These are phyloP conservation scores for Melocanna baccifera DNA, from an alignment of 176 grass and related monocot genomes.

Conservation along the genomic window DNA sequence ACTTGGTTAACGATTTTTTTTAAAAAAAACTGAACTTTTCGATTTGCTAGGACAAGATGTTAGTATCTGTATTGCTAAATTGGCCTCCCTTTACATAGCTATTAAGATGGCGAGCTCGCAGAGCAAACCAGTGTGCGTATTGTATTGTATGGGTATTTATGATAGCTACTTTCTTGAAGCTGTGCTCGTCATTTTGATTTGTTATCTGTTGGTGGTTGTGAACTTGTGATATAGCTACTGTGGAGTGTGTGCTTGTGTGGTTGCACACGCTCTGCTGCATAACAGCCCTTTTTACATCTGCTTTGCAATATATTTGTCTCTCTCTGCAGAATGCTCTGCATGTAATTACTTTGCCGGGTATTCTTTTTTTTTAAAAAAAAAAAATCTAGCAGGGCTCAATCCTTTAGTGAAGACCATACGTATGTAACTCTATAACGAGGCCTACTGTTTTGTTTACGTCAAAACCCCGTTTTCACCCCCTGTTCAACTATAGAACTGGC, in stretches of 20 bases:
- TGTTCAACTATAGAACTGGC: background rate
- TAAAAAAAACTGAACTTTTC: background rate
- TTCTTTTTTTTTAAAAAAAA: too few species aligned
- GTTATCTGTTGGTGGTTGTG: background rate
- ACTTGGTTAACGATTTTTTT: background rate
- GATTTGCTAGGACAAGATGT: background rate
- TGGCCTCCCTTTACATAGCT: background rate
- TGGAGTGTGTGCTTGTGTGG: background rate
- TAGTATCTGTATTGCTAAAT: background rate
- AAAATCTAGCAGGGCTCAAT: too few species aligned
- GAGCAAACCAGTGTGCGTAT: background rate
- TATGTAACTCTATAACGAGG: background rate
- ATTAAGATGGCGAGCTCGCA: background rate
- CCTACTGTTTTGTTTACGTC: background rate
- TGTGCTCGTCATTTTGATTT: background rate
- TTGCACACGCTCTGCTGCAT: background rate
- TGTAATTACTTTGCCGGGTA: background rate
- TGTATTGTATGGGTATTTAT: background rate
- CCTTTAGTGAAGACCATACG: too few species aligned
- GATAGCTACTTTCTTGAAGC: background rate
- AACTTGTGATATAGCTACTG: background rate
- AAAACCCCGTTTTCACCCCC: background rate
- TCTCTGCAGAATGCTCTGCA: background rate
- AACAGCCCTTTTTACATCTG: background rate
- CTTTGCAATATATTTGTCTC: background rate